Evolutionary conservation across 1,284 basidiomycete genomes (phyloP).

Genomic region (Malassezia equina): DNA sequence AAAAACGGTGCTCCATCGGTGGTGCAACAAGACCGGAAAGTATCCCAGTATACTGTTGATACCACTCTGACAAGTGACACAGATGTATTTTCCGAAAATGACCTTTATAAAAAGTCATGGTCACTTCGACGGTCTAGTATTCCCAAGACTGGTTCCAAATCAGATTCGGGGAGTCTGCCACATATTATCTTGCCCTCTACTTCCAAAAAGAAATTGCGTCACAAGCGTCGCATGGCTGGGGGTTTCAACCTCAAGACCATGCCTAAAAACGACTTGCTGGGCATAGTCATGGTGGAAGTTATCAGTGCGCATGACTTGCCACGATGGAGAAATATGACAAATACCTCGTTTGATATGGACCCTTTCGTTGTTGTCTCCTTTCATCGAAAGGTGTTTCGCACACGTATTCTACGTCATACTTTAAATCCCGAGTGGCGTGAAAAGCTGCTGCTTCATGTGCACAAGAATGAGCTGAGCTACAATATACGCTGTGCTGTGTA

Average conservation of each 20-base stretch:
- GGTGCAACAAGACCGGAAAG: neutral
- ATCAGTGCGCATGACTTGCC: constrained; percentile 70
- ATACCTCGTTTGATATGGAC: constrained; percentile 86
- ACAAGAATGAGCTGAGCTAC: constrained; percentile 64
- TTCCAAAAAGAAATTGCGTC: neutral
- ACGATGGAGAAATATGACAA: constrained; percentile 60
- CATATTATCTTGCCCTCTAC: neutral
- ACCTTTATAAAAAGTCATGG: neutral
- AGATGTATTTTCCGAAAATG: neutral
- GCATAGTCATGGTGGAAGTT: constrained; percentile 78
- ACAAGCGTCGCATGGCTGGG: neutral
- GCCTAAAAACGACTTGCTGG: constrained; percentile 64
- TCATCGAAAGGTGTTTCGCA: constrained; percentile 91
- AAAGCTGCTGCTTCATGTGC: constrained; percentile 88
- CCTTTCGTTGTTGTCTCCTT: constrained; percentile 92
- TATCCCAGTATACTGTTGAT: neutral
- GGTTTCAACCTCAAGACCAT: constrained; percentile 54
- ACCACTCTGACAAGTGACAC: neutral
- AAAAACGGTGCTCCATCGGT: neutral
- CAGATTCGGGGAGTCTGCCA: neutral
- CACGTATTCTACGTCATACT: constrained; percentile 54
- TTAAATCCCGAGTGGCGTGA: constrained; percentile 89
- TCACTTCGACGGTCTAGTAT: neutral
- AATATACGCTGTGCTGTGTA: constrained; percentile 36
- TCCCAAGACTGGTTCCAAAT: neutral